Evolutionary conservation across 305 asterid species (phyloP), one percentile per base, ranked within the genome.

Genomic region (Ajuga reptans): DNA sequence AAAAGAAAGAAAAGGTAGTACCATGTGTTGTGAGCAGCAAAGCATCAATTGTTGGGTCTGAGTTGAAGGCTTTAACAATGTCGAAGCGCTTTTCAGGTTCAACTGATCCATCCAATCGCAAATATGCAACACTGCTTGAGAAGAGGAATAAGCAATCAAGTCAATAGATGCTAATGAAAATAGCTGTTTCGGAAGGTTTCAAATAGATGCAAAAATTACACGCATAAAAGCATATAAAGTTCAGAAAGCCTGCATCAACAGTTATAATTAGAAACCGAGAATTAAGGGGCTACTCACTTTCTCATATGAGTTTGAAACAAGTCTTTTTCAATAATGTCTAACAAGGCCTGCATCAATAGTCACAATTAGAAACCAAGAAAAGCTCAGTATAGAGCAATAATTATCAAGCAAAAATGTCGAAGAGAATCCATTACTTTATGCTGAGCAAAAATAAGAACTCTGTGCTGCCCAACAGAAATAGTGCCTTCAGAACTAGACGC

Each of bases 31-130:
- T 94, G 72, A 94, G 97, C 74, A 94, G 86, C 74, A 94, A 80
- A 65, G 72, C 97, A 83, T 94, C 99, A 72, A 94, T 94, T 27
- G 99, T 94, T 60, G 97, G 99, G 82, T 94, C 99, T 4, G 99
- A 91, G 81, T 94, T 94, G 83, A 94, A 94, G 60, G 96, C 90
- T 77, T 94, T 94, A 52, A 94, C 99, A 79, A 94, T 87, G 57
- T 94, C 99, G 87, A 94, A 94, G 37, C 99, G 97, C 69, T 87
- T 94, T 73, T 86, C 96, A 37, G 97, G 85, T 77, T 86, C 89
- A 79, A 94, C 96, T 8, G 99, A 94, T 72, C 99, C 99, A 81
- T 94, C 99, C 82, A 94, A 82, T 76, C 97, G 89, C 87, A 94
- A 83, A 79, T 94, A 94, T 0, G 99, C 83, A 60, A 94, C 84